These are phyloP conservation scores for Eimeria praecox DNA, from an alignment of 169 alveolate species.

Conservation along the genomic window DNA sequence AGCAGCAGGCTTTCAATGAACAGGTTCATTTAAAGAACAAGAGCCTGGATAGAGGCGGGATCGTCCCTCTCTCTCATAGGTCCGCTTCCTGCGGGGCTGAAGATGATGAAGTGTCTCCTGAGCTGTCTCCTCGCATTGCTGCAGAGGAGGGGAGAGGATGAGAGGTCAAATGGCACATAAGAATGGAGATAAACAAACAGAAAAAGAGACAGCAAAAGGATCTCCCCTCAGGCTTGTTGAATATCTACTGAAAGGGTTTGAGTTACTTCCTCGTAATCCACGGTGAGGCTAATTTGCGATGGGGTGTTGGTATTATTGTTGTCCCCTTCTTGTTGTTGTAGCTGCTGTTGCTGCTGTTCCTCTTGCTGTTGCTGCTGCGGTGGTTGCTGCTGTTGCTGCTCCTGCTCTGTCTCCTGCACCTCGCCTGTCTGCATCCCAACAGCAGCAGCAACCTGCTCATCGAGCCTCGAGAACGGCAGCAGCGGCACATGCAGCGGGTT, in stretches of 20 bases:
- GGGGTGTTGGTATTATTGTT: neutral
- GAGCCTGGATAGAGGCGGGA: neutral
- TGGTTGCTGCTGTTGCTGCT: neutral
- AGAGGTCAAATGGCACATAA: neutral
- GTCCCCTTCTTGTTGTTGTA: neutral
- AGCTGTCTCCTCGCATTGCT: neutral
- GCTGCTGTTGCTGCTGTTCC: neutral
- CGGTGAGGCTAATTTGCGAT: constrained; percentile 60
- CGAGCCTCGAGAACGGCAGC: constrained; percentile 35
- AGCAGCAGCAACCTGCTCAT: constrained; percentile 17
- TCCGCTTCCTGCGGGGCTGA: constrained; percentile 10
- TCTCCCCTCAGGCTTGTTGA: constrained; percentile 25
- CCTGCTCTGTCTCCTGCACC: neutral
- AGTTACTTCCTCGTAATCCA: constrained; percentile 52
- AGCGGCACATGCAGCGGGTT: constrained; percentile 69
- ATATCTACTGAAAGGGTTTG: constrained; percentile 49
- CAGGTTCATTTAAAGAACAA: neutral
- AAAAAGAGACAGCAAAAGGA: constrained; percentile 14
- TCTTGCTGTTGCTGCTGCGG: neutral
- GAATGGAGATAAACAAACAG: neutral
- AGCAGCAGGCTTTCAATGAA: neutral
- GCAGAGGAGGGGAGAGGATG: neutral
- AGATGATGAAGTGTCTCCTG: too few species aligned
- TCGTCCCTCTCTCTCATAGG: constrained; percentile 25
- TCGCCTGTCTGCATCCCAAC: neutral